A percentile compares a stretch with the other conserved stretches of the same genome.
Evolutionary conservation across 495 filamentous ascomycete genomes (phyloP).

Genomic region (Parachaetomium inaequale): DNA sequence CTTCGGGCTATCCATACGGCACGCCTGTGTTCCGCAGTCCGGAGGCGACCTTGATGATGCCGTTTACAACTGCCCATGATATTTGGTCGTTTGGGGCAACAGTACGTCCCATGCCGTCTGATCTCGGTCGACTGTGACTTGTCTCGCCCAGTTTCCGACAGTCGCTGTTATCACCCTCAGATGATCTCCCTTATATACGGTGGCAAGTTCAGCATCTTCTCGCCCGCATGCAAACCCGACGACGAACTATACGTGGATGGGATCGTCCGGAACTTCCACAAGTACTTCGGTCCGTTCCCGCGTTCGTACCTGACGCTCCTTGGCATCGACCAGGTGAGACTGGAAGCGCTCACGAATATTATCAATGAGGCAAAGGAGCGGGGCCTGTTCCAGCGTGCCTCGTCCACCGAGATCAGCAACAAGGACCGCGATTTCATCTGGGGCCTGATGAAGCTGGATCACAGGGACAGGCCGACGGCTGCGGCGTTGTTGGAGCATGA

Average conservation of each 20-base stretch:
- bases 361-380: neutral
- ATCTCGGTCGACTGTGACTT: neutral
- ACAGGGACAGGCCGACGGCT: neutral
- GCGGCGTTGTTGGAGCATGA: neutral
- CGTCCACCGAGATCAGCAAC: slow-evolving; percentile 6
- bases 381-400: neutral
- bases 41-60: slow-evolving; percentile 7
- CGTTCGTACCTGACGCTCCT: neutral
- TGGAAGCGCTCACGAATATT: neutral
- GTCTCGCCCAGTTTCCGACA: neutral
- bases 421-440: slow-evolving; percentile 7
- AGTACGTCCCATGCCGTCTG: neutral
- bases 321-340: neutral
- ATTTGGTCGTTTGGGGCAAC: slow-evolving; percentile 6
- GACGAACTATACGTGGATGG: slow-evolving; percentile 3
- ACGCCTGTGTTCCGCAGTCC: neutral
- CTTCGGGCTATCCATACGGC: neutral
- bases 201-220: slow-evolving; percentile 1
- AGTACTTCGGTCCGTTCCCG: neutral
- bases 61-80: neutral
- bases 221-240: neutral
- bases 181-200: slow-evolving; percentile 1
- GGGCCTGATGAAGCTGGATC: neutral
- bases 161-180: neutral
- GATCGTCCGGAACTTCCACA: slow-evolving; percentile 1